phyloP scores from a whole-genome alignment of 2,329 filamentous ascomycete genomes.

The Trichothecium roseum region DNA sequence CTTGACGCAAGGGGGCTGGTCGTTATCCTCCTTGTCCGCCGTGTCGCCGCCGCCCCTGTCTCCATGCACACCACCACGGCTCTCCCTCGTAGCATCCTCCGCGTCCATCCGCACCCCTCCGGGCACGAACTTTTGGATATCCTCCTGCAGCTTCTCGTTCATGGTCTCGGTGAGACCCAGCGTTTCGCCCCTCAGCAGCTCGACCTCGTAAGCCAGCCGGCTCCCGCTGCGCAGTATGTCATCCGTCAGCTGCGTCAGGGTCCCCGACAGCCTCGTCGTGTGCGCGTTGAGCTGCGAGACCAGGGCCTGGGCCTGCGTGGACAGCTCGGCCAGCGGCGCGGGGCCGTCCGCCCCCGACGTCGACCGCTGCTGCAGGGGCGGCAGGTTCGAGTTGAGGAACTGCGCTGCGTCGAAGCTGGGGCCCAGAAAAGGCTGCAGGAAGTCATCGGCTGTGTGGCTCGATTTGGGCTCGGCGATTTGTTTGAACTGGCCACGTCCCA shows the following conservation, averaged over 20 bases:
- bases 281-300: slow-evolving; percentile 82
- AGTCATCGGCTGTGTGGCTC: slow-evolving; percentile 58
- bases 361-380: slow-evolving; percentile 46
- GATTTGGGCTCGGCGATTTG: slow-evolving; percentile 38
- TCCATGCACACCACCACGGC: neutral
- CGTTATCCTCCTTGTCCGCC: slow-evolving; percentile 9
- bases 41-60: slow-evolving; percentile 3
- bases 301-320: slow-evolving; percentile 71
- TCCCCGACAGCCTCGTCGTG: slow-evolving; percentile 70
- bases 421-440: slow-evolving; percentile 64
- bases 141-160: slow-evolving; percentile 58
- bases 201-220: slow-evolving; percentile 86
- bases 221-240: slow-evolving; percentile 87
- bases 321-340: slow-evolving; percentile 54
- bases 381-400: slow-evolving; percentile 73
- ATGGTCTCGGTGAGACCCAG: slow-evolving; percentile 70
- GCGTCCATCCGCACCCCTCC: slow-evolving; percentile 27
- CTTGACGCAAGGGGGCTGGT: slow-evolving; percentile 58
- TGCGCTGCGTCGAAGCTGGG: slow-evolving; percentile 72
- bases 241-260: slow-evolving; percentile 82
- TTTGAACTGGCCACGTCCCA: slow-evolving; percentile 24
- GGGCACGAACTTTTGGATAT: slow-evolving; percentile 64
- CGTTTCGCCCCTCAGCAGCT: slow-evolving; percentile 82
- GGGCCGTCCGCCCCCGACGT: slow-evolving; percentile 1
- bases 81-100: slow-evolving; percentile 14